Base-by-base conservation (phyloP, 106 monocot species). In the Allium fistulosum region DNA sequence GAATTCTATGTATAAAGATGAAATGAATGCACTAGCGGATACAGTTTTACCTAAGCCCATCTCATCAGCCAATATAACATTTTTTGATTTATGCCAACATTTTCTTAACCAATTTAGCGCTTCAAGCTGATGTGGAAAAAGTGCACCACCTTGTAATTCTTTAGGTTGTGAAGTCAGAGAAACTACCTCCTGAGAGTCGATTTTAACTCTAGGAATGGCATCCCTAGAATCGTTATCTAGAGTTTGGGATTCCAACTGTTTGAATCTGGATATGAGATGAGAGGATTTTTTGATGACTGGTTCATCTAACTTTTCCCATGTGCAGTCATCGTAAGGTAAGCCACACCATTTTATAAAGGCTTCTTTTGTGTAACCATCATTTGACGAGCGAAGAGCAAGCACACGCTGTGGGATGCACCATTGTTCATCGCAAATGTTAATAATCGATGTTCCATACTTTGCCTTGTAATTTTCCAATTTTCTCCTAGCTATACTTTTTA, bases 1-100 rank as follows among this genome's bases (percentile, higher is more conserved):
- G 68, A 92, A 97, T 49, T 97, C 96, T 55, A 63, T 61, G 58
- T 84, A 87, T 50, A 97, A 75, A 22, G 92, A 92, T 62, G 92
- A 97, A 37, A 97, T 75, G 72, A 97, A 97, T 58, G 96, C 86
- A 74, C 85, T 84, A 58, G 96, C 96, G 53, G 96, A 92, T 59
- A 97, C 80, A 37, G 96, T 97, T 74, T 97, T 97, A 10, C 92
- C 92, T 50, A 97, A 75, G 12, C 97, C 97, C 97, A 97, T 97
- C 72, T 97, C 97, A 81, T 97, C 97, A 71, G 97, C 97, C 75
- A 97, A 86, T 51, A 97, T 92, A 46, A 97, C 97, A 87, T 97
- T 97, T 73, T 90, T 97, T 17, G 88, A 87, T 63, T 69, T 88
- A 59, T 71, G 80, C 97, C 92, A 92, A 78, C 97, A 97, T 69